Percentiles rank a stretch among this genome's conserved stretches.
phyloP scores from a whole-genome alignment of 768 basidiomycete genomes.

The Hericium rajendrae region DNA sequence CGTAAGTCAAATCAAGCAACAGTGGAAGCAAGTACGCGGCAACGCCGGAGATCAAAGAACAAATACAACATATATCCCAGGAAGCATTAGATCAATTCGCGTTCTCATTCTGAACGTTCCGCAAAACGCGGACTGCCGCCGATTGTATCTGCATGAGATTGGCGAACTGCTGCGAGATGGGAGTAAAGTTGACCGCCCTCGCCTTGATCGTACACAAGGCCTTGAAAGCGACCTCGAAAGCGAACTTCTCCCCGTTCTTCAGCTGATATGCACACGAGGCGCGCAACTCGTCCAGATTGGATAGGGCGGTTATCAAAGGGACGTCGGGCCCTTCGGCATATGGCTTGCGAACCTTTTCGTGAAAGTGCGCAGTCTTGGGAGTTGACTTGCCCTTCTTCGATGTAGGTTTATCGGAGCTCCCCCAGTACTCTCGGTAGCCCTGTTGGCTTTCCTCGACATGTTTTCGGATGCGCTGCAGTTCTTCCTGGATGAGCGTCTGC shows the following conservation, averaged over 20 bases:
- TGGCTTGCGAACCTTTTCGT: not conserved
- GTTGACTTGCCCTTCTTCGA: not conserved
- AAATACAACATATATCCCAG: no score
- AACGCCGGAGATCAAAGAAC: no score
- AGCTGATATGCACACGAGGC: conserved; percentile 7
- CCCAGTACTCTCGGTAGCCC: not conserved
- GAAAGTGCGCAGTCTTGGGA: not conserved
- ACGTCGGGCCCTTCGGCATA: conserved; percentile 4
- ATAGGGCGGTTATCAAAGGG: conserved; percentile 4
- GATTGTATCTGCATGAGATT: not conserved
- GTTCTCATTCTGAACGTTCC: not conserved
- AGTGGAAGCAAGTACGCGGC: no score
- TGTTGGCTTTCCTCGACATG: not conserved
- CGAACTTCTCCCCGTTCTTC: not conserved
- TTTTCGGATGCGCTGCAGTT: not conserved
- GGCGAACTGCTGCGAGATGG: not conserved
- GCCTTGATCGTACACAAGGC: conserved; percentile 10
- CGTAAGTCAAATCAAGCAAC: no score
- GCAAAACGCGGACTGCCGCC: not conserved
- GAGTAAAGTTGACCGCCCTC: not conserved
- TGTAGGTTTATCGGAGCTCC: not conserved
- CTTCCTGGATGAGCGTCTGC: not conserved
- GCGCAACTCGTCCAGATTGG: conserved; percentile 4
- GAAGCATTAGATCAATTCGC: no score
- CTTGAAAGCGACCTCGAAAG: conserved; percentile 5